These are phyloP conservation scores for Haematococcus lacustris DNA, from an alignment of 139 green algal species.

Conservation along the genomic window DNA sequence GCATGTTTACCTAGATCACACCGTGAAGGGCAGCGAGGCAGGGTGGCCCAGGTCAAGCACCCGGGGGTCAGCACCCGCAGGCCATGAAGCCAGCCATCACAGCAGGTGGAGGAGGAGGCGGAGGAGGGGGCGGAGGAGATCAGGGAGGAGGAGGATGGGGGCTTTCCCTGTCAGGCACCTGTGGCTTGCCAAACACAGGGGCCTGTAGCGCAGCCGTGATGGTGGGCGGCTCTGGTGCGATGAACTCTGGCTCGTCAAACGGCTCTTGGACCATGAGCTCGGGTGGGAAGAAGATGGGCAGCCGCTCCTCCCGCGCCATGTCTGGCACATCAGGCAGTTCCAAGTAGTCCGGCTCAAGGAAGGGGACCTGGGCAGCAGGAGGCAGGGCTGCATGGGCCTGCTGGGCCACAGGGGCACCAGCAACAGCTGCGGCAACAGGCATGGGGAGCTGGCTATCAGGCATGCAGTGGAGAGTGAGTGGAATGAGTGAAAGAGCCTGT, in stretches of 20 bases:
- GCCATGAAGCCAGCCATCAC: no score
- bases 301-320: slow-evolving; percentile 17
- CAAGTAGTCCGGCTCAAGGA: slow-evolving; percentile 34
- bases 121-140: no score
- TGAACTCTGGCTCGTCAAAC: slow-evolving; percentile 32
- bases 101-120: no score
- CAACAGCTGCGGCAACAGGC: no score
- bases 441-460: background rate
- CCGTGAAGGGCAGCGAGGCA: no score
- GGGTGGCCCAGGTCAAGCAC: no score
- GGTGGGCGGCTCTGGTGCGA: slow-evolving; percentile 24
- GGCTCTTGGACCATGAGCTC: slow-evolving; percentile 20
- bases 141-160: no score
- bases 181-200: slow-evolving; percentile 18
- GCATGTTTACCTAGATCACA: no score
- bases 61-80: no score
- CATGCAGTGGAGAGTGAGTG: background rate
- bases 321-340: slow-evolving; percentile 25
- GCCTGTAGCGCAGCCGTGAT: slow-evolving; percentile 18
- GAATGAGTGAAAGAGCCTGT: no score
- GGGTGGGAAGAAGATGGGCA: slow-evolving; percentile 22
- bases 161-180: no score
- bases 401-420: no score
- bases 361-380: slow-evolving; percentile 10
- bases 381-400: slow-evolving; percentile 1